Evolutionary conservation across 306 rosid species (phyloP).

Genomic region (Abrus precatorius): DNA sequence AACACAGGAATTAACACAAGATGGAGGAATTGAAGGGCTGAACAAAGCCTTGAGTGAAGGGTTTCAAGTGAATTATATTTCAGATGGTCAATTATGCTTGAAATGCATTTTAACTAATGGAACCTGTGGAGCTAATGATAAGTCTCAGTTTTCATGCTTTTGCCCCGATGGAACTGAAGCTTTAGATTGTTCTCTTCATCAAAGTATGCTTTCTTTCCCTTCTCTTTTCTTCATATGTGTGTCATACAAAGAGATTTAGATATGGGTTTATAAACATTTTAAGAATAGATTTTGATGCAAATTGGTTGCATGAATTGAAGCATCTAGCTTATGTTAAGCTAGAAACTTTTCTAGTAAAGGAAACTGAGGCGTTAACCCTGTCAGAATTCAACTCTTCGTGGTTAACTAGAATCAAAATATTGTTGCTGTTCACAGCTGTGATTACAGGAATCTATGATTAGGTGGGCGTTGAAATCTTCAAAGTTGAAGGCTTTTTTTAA

Average conservation of each 20-base stretch:
- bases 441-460: background rate
- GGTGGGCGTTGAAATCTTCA: conserved; percentile 25
- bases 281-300: conserved; percentile 1
- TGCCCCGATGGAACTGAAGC: conserved; percentile 49
- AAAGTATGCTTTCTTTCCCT: conserved; percentile 41
- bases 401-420: background rate
- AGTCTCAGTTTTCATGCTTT: conserved; percentile 47
- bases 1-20: background rate
- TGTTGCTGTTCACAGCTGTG: background rate
- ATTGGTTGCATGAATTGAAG: background rate
- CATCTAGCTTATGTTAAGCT: conserved; percentile 5
- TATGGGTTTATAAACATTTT: background rate
- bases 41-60: conserved; percentile 42
- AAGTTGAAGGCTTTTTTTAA: conserved; percentile 10
- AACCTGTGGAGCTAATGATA: conserved; percentile 45
- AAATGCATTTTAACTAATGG: conserved; percentile 36
- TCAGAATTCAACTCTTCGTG: background rate
- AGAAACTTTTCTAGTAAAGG: background rate
- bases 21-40: background rate
- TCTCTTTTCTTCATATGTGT: conserved; percentile 19
- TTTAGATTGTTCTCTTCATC: conserved; percentile 37
- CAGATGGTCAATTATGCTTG: conserved; percentile 12
- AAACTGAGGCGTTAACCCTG: background rate
- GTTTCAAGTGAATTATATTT: conserved; percentile 46
- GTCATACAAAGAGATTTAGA: background rate